Conservation (phyloP, 371 early-diverging fungal species). For the Syncephalis plumigaleata region DNA sequence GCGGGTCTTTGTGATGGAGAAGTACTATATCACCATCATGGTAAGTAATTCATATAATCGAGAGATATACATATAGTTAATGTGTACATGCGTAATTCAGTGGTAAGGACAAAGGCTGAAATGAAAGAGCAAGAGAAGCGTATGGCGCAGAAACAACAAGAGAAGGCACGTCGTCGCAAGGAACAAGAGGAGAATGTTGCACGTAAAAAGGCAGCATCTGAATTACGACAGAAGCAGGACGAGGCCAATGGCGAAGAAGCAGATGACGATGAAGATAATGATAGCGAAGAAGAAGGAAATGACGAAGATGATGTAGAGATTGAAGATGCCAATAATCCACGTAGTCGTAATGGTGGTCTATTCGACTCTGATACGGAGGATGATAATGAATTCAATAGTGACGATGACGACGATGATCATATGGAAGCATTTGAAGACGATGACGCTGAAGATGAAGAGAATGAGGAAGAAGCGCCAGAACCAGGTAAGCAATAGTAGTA, state of each 20-base stretch:
- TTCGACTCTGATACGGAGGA: conserved; percentile 15
- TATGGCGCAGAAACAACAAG: conserved; percentile 30
- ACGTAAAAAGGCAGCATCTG: conserved; percentile 46
- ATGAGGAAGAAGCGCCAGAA: conserved; percentile 1
- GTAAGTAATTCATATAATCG: conserved; percentile 13
- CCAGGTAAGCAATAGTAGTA: not conserved
- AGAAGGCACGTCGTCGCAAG: conserved; percentile 45
- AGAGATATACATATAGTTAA: not conserved
- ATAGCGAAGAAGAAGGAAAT: conserved; percentile 19
- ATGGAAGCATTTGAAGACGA: conserved; percentile 15
- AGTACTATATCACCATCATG: conserved; percentile 64
- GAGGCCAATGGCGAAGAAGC: conserved; percentile 17
- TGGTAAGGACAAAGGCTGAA: conserved; percentile 54
- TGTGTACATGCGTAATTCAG: conserved; percentile 11
- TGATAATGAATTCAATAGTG: conserved; percentile 20
- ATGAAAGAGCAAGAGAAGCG: conserved; percentile 32
- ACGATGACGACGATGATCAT: conserved; percentile 15
- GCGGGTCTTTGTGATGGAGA: conserved; percentile 86
- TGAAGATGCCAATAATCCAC: conserved; percentile 16
- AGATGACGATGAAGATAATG: conserved; percentile 14
- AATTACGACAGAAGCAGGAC: conserved; percentile 14
- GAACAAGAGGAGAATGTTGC: conserved; percentile 71
- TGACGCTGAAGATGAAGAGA: conserved; percentile 4
- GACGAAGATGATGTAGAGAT: conserved; percentile 19
- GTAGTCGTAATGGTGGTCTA: conserved; percentile 9